Percentiles rank a stretch among this genome's conserved stretches.
Evolutionary conservation across 2,329 filamentous ascomycete species (phyloP).

Genomic region (Trichoderma koningii): DNA sequence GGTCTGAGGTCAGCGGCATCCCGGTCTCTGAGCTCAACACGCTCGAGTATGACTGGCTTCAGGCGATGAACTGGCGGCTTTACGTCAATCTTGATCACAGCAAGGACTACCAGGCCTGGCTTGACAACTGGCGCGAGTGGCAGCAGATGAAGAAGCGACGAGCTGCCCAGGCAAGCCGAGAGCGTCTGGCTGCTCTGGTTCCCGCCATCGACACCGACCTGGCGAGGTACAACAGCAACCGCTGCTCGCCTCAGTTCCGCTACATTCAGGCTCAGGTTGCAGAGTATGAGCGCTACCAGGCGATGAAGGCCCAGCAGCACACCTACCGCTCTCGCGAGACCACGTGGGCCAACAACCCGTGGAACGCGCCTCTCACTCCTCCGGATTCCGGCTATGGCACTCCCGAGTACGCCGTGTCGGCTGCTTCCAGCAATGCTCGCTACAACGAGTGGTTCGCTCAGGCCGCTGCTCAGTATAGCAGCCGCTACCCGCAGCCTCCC

Average conservation of each 20-base stretch:
- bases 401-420: slow-evolving; percentile 59
- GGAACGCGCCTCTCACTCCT: slow-evolving; percentile 56
- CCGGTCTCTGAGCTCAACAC: slow-evolving; percentile 79
- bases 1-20: slow-evolving; percentile 93
- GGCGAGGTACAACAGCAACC: slow-evolving; percentile 44
- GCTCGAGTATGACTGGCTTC: slow-evolving; percentile 85
- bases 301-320: slow-evolving; percentile 45
- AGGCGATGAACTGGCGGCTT: slow-evolving; percentile 78
- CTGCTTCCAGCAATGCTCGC: slow-evolving; percentile 55
- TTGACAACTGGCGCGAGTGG: slow-evolving; percentile 63
- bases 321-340: slow-evolving; percentile 50
- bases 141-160: slow-evolving; percentile 57
- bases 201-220: slow-evolving; percentile 51
- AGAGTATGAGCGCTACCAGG: slow-evolving; percentile 54
- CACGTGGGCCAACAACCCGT: slow-evolving; percentile 48
- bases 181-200: slow-evolving; percentile 52
- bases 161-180: slow-evolving; percentile 51
- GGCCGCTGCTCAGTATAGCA: slow-evolving; percentile 47
- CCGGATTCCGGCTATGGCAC: slow-evolving; percentile 65
- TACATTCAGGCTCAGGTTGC: slow-evolving; percentile 59
- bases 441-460: slow-evolving; percentile 62
- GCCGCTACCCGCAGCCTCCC: slow-evolving; percentile 48
- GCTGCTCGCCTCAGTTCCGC: slow-evolving; percentile 44
- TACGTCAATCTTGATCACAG: slow-evolving; percentile 81
- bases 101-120: slow-evolving; percentile 68